phyloP scores from a whole-genome alignment of 2,329 filamentous ascomycete species.

The Monilinia aucupariae region DNA sequence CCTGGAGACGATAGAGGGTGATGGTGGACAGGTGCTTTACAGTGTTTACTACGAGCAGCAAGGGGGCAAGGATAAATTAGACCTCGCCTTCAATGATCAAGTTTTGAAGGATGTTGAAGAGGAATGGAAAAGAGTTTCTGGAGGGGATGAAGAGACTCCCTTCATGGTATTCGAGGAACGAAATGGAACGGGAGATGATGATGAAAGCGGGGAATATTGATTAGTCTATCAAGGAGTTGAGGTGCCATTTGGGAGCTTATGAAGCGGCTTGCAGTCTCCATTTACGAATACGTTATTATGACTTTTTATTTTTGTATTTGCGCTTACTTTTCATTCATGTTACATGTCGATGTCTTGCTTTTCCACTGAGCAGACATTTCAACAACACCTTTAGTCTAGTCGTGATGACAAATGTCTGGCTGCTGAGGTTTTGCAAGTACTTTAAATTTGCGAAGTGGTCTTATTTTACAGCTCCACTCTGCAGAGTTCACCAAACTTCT shows the following conservation, averaged over 20 bases:
- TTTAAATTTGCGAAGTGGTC: no score
- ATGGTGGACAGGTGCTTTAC: conserved; percentile 41
- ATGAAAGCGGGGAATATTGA: conserved; percentile 41
- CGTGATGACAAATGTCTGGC: no score
- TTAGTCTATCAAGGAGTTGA: neutral
- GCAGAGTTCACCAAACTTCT: no score
- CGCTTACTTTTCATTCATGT: neutral
- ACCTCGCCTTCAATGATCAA: conserved; percentile 69
- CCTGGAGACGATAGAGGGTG: conserved; percentile 35
- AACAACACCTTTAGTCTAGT: no score
- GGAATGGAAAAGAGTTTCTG: conserved; percentile 59
- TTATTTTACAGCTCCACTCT: no score
- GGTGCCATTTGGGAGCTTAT: neutral
- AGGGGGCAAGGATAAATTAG: conserved; percentile 43
- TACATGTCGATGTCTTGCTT: no score
- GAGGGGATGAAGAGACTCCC: conserved; percentile 30
- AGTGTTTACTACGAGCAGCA: conserved; percentile 52
- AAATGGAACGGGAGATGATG: conserved; percentile 55
- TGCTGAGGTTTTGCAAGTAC: no score
- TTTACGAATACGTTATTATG: conserved; percentile 9
- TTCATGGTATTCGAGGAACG: conserved; percentile 80
- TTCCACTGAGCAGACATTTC: no score
- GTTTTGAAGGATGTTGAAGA: conserved; percentile 60
- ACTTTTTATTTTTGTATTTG: neutral
- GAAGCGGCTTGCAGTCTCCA: conserved; percentile 1